Base-by-base conservation (phyloP, 495 filamentous ascomycete species). In the Staphylotrichum tortipilum region DNA sequence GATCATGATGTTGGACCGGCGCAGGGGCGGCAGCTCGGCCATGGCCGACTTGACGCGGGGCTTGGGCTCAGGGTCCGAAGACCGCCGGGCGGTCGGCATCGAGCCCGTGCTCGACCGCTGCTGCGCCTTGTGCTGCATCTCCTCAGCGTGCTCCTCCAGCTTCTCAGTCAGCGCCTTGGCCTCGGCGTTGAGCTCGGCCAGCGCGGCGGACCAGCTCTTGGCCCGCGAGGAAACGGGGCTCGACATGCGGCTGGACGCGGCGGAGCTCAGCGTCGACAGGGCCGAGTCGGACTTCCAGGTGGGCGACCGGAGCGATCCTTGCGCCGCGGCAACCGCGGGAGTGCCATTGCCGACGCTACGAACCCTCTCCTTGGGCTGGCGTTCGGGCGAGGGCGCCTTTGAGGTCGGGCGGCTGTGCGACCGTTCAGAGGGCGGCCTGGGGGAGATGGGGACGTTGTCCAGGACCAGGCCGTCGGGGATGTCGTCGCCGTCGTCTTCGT, bases 371-470 rank as follows among this genome's bases (percentile, higher is more conserved):
- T 75, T 77, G 3, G 68, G 63, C 4, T 54, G 58, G 21, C 77
- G 69, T 55, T 83, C 83, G 0, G 85, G 85, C 0, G 78, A 80
- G 3, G 75, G 57, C 5, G 71, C 69, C 28, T 73, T 70, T 18
- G 79, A 81, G 1, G 55, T 50, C 0, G 71, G 69, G 21, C 64
- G 73, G 64, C 77, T 78, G 30, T 65, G 61, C 4, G 75, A 68
- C 38, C 87, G 77, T 55, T 88, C 84, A 39, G 73, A 71, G 0
- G 76, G 72, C 4, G 86, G 88, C 15, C 89, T 79, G 9, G 92
- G 92, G 8, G 89, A 95, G n/a, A 98, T 80, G 0, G 92, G 92
- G 7, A 98, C 86, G 58, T 97, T 97, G 74, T 88, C 89, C 18
- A 98, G 73, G 57, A 91, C 82, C 14, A 88, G 83, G 57, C 94